Conservation (phyloP, 371 early-diverging fungal genomes). For the Dinochytrium kinnereticum region DNA sequence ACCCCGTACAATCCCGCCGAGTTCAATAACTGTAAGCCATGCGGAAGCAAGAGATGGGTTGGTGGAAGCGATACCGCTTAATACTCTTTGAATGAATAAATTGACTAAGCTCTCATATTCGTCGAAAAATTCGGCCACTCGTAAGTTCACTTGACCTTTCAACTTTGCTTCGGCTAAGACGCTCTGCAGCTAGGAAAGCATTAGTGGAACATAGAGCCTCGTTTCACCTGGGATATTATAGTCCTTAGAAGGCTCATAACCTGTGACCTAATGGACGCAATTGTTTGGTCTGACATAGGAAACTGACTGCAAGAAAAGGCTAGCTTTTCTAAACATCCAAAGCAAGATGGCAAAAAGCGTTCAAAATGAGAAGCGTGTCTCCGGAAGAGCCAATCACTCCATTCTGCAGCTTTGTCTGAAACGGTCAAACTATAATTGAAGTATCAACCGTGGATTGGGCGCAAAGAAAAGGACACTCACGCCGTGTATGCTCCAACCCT, state of each 20-base stretch:
- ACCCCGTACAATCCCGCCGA: background rate
- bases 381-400: background rate
- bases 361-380: no score
- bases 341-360: no score
- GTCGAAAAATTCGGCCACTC: background rate
- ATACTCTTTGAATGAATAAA: background rate
- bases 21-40: background rate
- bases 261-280: no score
- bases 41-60: background rate
- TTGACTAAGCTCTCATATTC: background rate
- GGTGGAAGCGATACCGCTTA: background rate
- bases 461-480: no score
- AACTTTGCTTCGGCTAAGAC: background rate
- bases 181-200: background rate
- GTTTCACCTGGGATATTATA: no score
- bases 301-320: no score
- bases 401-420: background rate
- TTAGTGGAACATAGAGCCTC: no score
- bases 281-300: no score
- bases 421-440: background rate
- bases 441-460: no score
- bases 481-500: background rate
- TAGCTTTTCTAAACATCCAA: no score
- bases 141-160: background rate
- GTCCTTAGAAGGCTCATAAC: no score